phyloP scores from a whole-genome alignment of 2,329 filamentous ascomycete species.

The Fusarium keratoplasticum region DNA sequence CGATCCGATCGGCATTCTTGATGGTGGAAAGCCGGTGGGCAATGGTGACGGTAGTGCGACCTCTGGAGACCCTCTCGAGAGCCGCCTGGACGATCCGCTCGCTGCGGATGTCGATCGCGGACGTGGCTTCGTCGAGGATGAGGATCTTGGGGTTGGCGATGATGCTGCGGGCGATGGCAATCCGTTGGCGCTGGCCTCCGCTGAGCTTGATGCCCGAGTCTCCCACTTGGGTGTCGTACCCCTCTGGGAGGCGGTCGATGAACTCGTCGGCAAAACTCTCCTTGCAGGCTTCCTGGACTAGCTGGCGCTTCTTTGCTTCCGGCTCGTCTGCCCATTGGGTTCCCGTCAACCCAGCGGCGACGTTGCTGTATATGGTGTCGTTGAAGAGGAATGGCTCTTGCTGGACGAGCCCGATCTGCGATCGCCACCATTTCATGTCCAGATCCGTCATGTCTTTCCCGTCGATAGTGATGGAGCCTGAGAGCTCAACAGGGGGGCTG shows the following conservation, averaged over 20 bases:
- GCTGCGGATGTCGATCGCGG: conserved; percentile 58
- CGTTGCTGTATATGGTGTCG: conserved; percentile 61
- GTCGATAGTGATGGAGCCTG: conserved; percentile 43
- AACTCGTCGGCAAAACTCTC: conserved; percentile 63
- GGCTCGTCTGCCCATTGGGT: conserved; percentile 27
- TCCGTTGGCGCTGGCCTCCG: conserved; percentile 72
- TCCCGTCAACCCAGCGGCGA: conserved; percentile 58
- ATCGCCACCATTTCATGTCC: conserved; percentile 47
- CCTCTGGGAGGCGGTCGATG: conserved; percentile 58
- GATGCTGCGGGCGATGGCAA: conserved; percentile 65
- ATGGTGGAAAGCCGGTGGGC: conserved; percentile 69
- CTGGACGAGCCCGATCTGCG: conserved; percentile 41
- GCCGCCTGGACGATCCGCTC: conserved; percentile 64
- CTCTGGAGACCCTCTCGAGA: conserved; percentile 62
- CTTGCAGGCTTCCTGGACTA: conserved; percentile 57
- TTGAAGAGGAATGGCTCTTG: conserved; percentile 53
- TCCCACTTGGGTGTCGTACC: conserved; percentile 66
- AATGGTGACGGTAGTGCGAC: conserved; percentile 72
- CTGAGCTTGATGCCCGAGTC: conserved; percentile 71
- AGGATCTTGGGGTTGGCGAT: conserved; percentile 62
- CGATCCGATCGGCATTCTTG: conserved; percentile 70
- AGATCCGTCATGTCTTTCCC: conserved; percentile 38
- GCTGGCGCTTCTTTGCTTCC: conserved; percentile 53
- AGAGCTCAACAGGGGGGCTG: conserved; percentile 7
- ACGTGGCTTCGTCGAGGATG: conserved; percentile 75